A percentile compares a stretch with the other conserved stretches of the same genome.
Conservation (phyloP, 495 filamentous ascomycete genomes). For the Penicillium tannophilum region DNA sequence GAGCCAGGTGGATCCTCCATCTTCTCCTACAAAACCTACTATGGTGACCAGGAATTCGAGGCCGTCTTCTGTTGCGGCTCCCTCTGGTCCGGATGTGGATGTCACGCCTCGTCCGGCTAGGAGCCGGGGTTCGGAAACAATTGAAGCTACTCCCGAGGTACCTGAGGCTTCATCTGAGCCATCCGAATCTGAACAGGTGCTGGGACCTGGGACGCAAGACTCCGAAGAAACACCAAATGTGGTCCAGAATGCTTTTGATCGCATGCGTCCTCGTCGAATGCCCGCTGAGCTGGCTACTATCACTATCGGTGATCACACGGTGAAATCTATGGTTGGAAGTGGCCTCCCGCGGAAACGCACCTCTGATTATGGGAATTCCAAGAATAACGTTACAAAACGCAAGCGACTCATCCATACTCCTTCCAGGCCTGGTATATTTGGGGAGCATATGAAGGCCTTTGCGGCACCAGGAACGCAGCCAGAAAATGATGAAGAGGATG, state of each 20-base stretch:
- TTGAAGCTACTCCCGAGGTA: slow-evolving; percentile 1
- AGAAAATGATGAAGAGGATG: slow-evolving; percentile 31
- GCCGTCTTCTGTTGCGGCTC: neutral
- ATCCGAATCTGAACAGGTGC: slow-evolving; percentile 18
- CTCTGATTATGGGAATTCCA: slow-evolving; percentile 20
- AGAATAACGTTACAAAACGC: slow-evolving; percentile 18
- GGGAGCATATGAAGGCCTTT: slow-evolving; percentile 71
- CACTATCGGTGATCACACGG: slow-evolving; percentile 79
- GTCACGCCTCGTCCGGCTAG: slow-evolving; percentile 4
- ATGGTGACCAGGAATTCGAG: slow-evolving; percentile 4
- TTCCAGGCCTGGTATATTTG: slow-evolving; percentile 55
- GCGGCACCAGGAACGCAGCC: slow-evolving; percentile 65
- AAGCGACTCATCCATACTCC: slow-evolving; percentile 46
- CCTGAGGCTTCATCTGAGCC: slow-evolving; percentile 14
- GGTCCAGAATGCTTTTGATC: slow-evolving; percentile 65
- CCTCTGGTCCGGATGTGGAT: slow-evolving; percentile 5
- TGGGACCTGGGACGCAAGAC: slow-evolving; percentile 22
- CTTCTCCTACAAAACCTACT: slow-evolving; percentile 21
- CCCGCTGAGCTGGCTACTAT: slow-evolving; percentile 81
- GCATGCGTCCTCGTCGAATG: slow-evolving; percentile 65
- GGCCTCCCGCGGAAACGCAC: slow-evolving; percentile 43
- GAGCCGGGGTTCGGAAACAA: slow-evolving; percentile 7
- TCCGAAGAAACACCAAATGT: slow-evolving; percentile 44
- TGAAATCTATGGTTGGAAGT: slow-evolving; percentile 62
- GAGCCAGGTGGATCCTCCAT: slow-evolving; percentile 19